Percentiles rank a stretch among this genome's conserved stretches.
Evolutionary conservation across 257 asterid species (phyloP).

Genomic region (Fraxinus americana): DNA sequence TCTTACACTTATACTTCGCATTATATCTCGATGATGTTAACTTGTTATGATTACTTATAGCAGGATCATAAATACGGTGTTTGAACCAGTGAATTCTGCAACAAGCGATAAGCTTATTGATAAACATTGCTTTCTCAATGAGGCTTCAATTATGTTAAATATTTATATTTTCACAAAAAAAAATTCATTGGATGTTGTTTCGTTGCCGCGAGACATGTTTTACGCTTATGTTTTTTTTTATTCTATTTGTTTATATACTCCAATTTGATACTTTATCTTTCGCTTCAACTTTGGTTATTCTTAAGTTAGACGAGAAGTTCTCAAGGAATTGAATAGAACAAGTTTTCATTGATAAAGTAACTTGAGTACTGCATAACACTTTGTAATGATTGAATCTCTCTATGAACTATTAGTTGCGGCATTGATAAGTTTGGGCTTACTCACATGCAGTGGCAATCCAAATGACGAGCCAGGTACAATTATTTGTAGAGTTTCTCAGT

Average conservation of each 20-base stretch:
- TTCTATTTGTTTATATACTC: background rate
- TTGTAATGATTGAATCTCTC: background rate
- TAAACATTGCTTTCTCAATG: no score
- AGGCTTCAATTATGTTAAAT: no score
- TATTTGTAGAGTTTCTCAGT: constrained; percentile 90
- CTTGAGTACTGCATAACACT: background rate
- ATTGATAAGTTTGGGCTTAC: constrained; percentile 14
- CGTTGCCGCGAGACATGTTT: constrained; percentile 96
- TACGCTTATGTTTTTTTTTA: constrained; percentile 72
- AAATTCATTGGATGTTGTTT: no score
- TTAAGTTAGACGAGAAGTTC: background rate
- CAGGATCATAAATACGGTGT: no score
- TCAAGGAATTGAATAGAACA: background rate
- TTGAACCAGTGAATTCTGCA: no score
- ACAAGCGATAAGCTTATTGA: no score
- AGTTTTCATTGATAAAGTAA: no score
- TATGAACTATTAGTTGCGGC: background rate
- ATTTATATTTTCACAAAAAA: no score
- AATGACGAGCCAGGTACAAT: constrained; percentile 99
- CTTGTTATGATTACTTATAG: no score
- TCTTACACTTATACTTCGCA: no score
- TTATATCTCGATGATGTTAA: no score
- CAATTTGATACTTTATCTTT: background rate
- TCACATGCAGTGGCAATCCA: constrained; percentile 81
- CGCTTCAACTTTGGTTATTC: background rate